Evolutionary conservation across 257 asterid genomes (phyloP).

Genomic region (Przewalskia tangutica): DNA sequence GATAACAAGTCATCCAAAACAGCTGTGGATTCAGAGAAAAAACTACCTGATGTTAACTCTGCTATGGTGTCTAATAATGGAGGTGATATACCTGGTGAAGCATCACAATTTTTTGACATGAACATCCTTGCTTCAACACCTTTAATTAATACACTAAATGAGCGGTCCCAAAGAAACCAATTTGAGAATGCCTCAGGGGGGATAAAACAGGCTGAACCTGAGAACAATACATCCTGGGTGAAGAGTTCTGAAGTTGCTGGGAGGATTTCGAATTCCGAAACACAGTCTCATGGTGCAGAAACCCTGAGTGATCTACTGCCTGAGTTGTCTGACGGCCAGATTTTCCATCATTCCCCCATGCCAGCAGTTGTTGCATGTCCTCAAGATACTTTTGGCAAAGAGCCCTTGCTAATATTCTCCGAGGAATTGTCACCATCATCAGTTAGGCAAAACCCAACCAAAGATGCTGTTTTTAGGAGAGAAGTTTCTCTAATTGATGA

Average conservation of each 20-base stretch:
- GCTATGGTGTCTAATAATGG: slow-evolving; percentile 16
- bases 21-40: slow-evolving; percentile 14
- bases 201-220: slow-evolving; percentile 13
- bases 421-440: slow-evolving; percentile 16
- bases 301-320: slow-evolving; percentile 14
- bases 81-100: slow-evolving; percentile 18
- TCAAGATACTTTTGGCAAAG: slow-evolving; percentile 14
- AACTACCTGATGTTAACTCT: slow-evolving; percentile 22
- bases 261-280: slow-evolving; percentile 20
- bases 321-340: slow-evolving; percentile 21
- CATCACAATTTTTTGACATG: slow-evolving; percentile 15
- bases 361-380: slow-evolving; percentile 18
- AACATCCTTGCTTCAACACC: slow-evolving; percentile 24
- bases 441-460: slow-evolving; percentile 7
- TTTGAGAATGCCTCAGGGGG: slow-evolving; percentile 13
- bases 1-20: slow-evolving; percentile 13
- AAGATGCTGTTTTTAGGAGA: slow-evolving; percentile 17
- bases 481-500: slow-evolving; percentile 40
- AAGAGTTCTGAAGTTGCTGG: slow-evolving; percentile 26
- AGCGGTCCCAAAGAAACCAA: slow-evolving; percentile 17
- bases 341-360: slow-evolving; percentile 17
- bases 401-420: slow-evolving; percentile 12
- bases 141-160: slow-evolving; percentile 16
- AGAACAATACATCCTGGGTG: slow-evolving; percentile 18
- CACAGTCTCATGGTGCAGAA: slow-evolving; percentile 20